Conservation (phyloP, 2,329 filamentous ascomycete species). For the Epichloe gansuensis region DNA sequence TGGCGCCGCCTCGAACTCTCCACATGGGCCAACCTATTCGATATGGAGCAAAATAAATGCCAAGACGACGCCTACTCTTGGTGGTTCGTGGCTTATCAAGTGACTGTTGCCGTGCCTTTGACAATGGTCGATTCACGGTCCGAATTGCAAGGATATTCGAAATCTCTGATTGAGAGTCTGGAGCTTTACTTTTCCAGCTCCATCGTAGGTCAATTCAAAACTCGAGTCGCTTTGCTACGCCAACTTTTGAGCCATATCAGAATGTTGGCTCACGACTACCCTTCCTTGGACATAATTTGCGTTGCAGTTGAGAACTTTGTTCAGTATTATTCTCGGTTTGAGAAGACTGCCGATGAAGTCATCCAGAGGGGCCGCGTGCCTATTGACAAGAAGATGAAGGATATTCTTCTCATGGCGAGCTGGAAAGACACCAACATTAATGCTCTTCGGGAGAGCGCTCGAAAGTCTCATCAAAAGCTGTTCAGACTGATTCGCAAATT, state of each 20-base stretch:
- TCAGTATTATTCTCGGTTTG: conserved; percentile 59
- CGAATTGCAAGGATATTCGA: conserved; percentile 50
- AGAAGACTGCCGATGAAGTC: conserved; percentile 48
- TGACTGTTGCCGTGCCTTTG: conserved; percentile 63
- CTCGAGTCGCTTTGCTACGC: conserved; percentile 57
- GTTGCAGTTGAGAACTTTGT: conserved; percentile 66
- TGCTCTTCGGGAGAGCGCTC: conserved; percentile 76
- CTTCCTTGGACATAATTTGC: conserved; percentile 43
- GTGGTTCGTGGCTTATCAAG: conserved; percentile 96
- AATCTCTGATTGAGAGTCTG: conserved; percentile 60
- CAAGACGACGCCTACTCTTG: conserved; percentile 70
- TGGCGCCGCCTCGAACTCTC: conserved; percentile 88
- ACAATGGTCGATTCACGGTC: conserved; percentile 46
- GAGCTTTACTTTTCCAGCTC: conserved; percentile 68
- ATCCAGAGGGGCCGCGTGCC: conserved; percentile 54
- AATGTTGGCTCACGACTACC: conserved; percentile 46
- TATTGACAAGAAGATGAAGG: conserved; percentile 86
- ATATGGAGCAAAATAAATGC: conserved; percentile 67
- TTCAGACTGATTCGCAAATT: conserved; percentile 90
- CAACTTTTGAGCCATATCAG: conserved; percentile 53
- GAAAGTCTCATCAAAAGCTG: conserved; percentile 79
- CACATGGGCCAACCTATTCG: conserved; percentile 82
- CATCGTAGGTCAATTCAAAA: conserved; percentile 66
- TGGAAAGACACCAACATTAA: conserved; percentile 98
- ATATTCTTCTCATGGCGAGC: conserved; percentile 83